phyloP scores from a whole-genome alignment of 2,329 filamentous ascomycete genomes.

The Ophiostoma triangulosporum region DNA sequence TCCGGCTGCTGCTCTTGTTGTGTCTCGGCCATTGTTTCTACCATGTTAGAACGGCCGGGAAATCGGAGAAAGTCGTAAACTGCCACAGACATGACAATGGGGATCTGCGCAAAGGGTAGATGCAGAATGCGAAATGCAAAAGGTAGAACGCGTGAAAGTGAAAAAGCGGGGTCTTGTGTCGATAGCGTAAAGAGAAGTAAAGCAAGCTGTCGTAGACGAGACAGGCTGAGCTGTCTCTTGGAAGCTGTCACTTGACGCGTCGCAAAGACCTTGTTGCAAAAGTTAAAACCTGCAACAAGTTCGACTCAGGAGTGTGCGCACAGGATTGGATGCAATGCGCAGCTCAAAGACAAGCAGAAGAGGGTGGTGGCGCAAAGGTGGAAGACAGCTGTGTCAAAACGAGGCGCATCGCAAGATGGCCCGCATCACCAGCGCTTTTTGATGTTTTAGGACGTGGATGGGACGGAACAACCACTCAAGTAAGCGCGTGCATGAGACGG shows the following conservation, averaged over 20 bases:
- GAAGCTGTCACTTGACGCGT: neutral
- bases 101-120: no score
- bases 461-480: neutral
- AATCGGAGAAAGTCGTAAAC: no score
- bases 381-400: neutral
- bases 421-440: neutral
- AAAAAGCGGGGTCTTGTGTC: neutral
- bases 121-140: neutral
- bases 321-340: neutral
- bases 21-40: conserved; percentile 32
- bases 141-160: neutral
- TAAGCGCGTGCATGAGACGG: neutral
- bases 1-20: conserved; percentile 34
- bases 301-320: neutral
- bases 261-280: neutral
- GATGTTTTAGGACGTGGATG: neutral
- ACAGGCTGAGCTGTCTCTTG: neutral
- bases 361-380: neutral
- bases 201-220: neutral
- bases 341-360: neutral
- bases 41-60: neutral
- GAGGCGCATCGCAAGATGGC: neutral
- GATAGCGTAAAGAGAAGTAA: neutral
- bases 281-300: neutral
- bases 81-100: no score